These are phyloP conservation scores for Penstemon barbatus DNA, from an alignment of 257 asterid genomes.

Conservation along the genomic window DNA sequence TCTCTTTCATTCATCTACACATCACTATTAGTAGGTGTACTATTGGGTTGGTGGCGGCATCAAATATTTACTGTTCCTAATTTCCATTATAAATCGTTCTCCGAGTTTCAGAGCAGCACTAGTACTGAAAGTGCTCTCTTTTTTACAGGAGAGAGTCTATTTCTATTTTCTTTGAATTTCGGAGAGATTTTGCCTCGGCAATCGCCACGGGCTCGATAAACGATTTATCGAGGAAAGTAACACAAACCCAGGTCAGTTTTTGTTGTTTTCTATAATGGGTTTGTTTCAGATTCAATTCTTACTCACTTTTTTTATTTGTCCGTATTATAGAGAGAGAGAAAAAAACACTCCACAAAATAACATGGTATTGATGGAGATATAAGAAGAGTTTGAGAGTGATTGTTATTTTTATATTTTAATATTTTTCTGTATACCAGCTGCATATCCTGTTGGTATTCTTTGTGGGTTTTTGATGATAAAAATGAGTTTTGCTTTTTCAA, in stretches of 20 bases:
- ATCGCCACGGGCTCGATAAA: slow-evolving; percentile 41
- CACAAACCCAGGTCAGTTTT: slow-evolving; percentile 64
- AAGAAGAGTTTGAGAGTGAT: slow-evolving; percentile 24
- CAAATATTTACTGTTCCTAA: slow-evolving; percentile 23
- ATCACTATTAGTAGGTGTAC: slow-evolving; percentile 22
- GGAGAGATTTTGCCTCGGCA: slow-evolving; percentile 44
- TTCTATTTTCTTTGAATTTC: slow-evolving; percentile 10
- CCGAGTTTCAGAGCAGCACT: slow-evolving; percentile 5
- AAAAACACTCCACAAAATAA: slow-evolving; percentile 17
- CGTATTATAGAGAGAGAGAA: slow-evolving; percentile 12
- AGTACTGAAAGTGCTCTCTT: not conserved
- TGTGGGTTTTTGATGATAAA: slow-evolving; percentile 47
- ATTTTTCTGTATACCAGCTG: slow-evolving; percentile 11
- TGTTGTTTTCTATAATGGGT: slow-evolving; percentile 43
- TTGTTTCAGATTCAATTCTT: slow-evolving; percentile 40
- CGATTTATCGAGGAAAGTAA: slow-evolving; percentile 35
- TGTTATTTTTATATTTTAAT: slow-evolving; percentile 7
- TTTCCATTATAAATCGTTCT: slow-evolving; percentile 2
- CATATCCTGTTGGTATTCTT: slow-evolving; percentile 33
- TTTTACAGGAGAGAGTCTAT: not conserved
- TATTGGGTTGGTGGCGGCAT: slow-evolving; percentile 29
- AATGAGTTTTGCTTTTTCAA: slow-evolving; percentile 46
- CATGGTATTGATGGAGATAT: slow-evolving; percentile 13
- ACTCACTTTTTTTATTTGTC: slow-evolving; percentile 28
- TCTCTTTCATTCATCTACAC: slow-evolving; percentile 33